Evolutionary conservation across 2,329 filamentous ascomycete species (phyloP), one percentile per base, ranked within the genome.

Genomic region (Neurospora sp.): DNA sequence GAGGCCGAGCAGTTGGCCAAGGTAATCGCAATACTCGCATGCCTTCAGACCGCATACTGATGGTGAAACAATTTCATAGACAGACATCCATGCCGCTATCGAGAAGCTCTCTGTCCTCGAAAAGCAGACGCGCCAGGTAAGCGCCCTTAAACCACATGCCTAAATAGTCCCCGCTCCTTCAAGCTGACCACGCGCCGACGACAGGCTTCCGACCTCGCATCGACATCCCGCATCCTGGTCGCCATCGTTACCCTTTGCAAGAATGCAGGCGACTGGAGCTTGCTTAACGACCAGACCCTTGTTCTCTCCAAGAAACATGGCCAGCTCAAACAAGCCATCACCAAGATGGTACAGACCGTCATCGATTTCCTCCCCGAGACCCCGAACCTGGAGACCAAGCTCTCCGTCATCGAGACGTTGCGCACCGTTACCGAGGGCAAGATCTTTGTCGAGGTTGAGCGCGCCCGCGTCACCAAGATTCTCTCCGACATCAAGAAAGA

Each of bases 391-490:
- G 93, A 97, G 75, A 93, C 89, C 41, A 99, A 98, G 84, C 85
- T 99, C 70, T 91, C 92, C 28, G 89, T 97, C 71, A 99, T 99
- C 77, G 95, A 99, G 82, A 96, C 95, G 1, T 82, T 99, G 77
- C 89, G 96, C 76, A 98, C 95, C 57, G 95, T 99, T 67, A 99
- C 96, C 8, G 96, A 99, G 82, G 96, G 96, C 82, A 99, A 99
- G 91, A 99, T 99, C 80, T 99, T 99, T 77, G 95, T 99, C 76
- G 96, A 99, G 84, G 96, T 99, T 68, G 96, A 99, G 86, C 90
- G 96, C 75, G 96, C 96, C 74, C 92, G 96, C 75, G 91, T 99
- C 71, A 99, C 96, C 76, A 93, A 91, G 79, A 96, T 97, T 74
- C 86, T 99, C 12, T 98, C 96, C 68, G 89, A 97, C 81, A 98